phyloP scores from a whole-genome alignment of 2,329 filamentous ascomycete species.

The Penicillium hordei region DNA sequence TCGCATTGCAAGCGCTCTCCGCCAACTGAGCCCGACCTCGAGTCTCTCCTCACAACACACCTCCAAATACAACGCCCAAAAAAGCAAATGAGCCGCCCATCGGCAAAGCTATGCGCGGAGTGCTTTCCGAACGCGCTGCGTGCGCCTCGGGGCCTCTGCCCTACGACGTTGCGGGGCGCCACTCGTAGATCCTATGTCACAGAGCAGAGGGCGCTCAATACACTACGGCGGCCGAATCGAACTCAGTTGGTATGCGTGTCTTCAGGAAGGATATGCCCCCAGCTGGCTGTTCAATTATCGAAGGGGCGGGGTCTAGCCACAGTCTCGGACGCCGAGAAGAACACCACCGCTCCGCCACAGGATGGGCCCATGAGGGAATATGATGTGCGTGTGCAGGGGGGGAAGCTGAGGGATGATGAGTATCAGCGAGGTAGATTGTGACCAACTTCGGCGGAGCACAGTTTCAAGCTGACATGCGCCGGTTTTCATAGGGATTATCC shows the following conservation, averaged over 20 bases:
- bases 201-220: conserved; percentile 19
- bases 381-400: conserved; percentile 72
- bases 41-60: not conserved
- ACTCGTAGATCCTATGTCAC: conserved; percentile 17
- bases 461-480: not conserved
- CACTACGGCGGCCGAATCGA: not conserved
- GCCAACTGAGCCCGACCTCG: conserved; percentile 1
- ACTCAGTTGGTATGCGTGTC: not conserved
- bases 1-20: conserved; percentile 2
- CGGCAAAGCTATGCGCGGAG: conserved; percentile 32
- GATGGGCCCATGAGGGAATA: conserved; percentile 83
- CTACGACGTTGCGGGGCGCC: conserved; percentile 18
- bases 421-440: conserved; percentile 72
- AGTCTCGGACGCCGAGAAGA: conserved; percentile 15
- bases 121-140: conserved; percentile 30
- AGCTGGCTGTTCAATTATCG: conserved; percentile 20
- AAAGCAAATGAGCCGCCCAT: conserved; percentile 32
- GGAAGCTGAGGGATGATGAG: conserved; percentile 78
- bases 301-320: conserved; percentile 22
- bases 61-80: conserved; percentile 1
- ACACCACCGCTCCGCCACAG: conserved; percentile 8
- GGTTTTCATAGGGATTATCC: conserved; percentile 69
- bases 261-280: conserved; percentile 8
- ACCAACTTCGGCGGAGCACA: not conserved
- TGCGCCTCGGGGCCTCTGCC: conserved; percentile 19